Evolutionary conservation across 495 filamentous ascomycete genomes (phyloP), one percentile per base, ranked within the genome.

Genomic region (Cercophora samala): DNA sequence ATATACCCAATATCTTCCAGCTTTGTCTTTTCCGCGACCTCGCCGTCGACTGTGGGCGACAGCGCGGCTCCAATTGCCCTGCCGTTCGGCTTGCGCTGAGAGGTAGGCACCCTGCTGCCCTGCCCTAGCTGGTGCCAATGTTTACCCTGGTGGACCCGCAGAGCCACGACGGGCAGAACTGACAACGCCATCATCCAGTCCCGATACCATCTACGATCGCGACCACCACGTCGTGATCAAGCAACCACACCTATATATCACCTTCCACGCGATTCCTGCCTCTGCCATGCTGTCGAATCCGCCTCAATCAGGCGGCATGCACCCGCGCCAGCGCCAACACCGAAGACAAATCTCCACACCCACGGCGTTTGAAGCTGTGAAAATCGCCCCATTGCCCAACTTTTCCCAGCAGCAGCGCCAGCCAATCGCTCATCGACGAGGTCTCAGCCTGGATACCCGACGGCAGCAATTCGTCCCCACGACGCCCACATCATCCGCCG

Each of bases 321-420:
- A 91, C 69, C 80, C 83, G 71, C 89, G 88, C 78, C 87, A 87
- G 74, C 86, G 87, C 75, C 87, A 86, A 82, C 92, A 96, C 80
- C 87, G 91, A 75, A 91, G 93, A 76, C 92, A 94, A 82, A 89
- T 92, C 73, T 97, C 93, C 72, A 95, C 91, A 73, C 92, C 93
- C 65, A 85, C 86, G 66, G 84, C 83, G 70, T 90, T 89, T 78
- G 89, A 91, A 74, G 84, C 85, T 63, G 80, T 83, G 65, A 89
- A 89, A 83, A 84, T 87, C 72, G 77, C 79, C 60, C 84, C 80
- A 78, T 82, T 89, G 72, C 83, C 86, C 69, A 83, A 82, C 67
- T 84, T 85, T 68, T 18, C 23, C 70, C 76, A 76, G 24, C 75
- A 75, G 22, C 77, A 79, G 67, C 78, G 79, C 46, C 69, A 73